Evolutionary conservation across 768 basidiomycete species (phyloP).

Genomic region (Dacryopinax spathularia): DNA sequence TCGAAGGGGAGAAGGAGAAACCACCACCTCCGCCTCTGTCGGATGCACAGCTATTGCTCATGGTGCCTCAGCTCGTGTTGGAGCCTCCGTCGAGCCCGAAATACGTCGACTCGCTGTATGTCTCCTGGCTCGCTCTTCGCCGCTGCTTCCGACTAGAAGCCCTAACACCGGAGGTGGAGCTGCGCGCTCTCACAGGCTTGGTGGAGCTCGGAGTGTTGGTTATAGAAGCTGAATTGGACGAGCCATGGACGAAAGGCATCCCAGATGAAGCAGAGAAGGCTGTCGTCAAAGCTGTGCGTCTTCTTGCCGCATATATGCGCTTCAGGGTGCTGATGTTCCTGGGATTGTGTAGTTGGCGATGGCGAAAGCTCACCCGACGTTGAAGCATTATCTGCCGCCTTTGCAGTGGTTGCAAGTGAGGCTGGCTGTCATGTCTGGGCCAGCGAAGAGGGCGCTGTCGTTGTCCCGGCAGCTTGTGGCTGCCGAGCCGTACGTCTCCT

Average conservation of each 20-base stretch:
- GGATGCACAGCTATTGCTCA: neutral
- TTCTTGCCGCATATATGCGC: neutral
- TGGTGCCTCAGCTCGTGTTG: neutral
- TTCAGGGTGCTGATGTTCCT: neutral
- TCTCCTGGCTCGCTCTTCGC: neutral
- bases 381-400: neutral
- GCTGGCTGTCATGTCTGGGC: neutral
- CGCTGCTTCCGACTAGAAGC: neutral
- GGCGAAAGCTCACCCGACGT: neutral
- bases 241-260: constrained; percentile 5
- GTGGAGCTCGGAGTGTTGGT: neutral
- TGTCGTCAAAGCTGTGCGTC: neutral
- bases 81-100: neutral
- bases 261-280: neutral
- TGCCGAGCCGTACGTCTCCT: neutral
- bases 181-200: neutral
- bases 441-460: neutral
- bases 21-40: neutral
- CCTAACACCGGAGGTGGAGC: neutral
- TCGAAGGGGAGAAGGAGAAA: no score
- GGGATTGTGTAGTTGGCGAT: neutral
- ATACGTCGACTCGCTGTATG: neutral
- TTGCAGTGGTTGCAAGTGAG: neutral
- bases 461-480: neutral
- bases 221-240: constrained; percentile 9